These are phyloP conservation scores for Lasiosphaeria miniovina DNA, from an alignment of 495 filamentous ascomycete genomes.

Conservation along the genomic window DNA sequence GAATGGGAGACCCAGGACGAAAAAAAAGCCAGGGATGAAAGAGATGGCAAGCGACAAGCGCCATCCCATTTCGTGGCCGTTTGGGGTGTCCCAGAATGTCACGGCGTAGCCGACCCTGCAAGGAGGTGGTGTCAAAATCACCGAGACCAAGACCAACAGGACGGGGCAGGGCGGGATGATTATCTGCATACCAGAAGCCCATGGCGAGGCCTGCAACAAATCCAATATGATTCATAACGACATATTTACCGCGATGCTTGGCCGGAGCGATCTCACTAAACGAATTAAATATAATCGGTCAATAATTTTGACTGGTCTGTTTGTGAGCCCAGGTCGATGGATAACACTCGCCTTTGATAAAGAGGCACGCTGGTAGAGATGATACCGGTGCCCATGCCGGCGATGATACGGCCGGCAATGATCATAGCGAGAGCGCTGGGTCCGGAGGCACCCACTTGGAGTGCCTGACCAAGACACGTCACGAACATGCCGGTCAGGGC, in stretches of 20 bases:
- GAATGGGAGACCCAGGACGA: conserved; percentile 45
- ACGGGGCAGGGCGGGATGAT: not conserved
- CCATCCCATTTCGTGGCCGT: conserved; percentile 40
- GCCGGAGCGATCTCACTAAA: conserved; percentile 53
- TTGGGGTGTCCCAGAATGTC: conserved; percentile 37
- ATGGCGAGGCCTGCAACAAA: conserved; percentile 49
- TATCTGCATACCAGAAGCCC: conserved; percentile 49
- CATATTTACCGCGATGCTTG: conserved; percentile 48
- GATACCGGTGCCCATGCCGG: conserved; percentile 49
- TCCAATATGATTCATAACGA: conserved; percentile 57
- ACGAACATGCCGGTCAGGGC: conserved; percentile 45
- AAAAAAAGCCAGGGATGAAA: conserved; percentile 44
- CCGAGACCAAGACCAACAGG: not conserved
- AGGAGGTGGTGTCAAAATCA: not conserved
- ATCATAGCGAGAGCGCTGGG: conserved; percentile 48
- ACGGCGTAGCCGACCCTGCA: conserved; percentile 44
- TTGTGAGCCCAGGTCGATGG: too few relatives aligned
- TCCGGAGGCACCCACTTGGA: conserved; percentile 43
- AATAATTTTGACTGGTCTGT: not conserved
- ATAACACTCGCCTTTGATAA: conserved; percentile 48
- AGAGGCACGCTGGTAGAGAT: conserved; percentile 55
- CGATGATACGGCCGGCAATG: conserved; percentile 49
- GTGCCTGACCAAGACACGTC: conserved; percentile 44
- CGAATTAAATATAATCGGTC: too few relatives aligned
- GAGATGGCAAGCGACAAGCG: conserved; percentile 44